Conservation (phyloP, 805 yeast genomes). For the Yarrowia hollandica region DNA sequence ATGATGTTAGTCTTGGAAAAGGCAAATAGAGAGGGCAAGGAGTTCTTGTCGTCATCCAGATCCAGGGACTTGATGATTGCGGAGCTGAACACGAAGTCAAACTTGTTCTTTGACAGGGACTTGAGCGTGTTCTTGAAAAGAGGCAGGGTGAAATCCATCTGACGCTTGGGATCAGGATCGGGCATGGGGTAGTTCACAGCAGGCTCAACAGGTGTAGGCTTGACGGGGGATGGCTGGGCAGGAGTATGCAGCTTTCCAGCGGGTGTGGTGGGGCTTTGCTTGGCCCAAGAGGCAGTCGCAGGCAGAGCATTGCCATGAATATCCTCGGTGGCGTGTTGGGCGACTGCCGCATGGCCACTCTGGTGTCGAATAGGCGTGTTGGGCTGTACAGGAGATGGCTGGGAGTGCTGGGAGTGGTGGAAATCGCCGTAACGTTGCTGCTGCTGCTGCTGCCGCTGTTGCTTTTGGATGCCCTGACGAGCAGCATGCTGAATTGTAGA, state of each 20-base stretch:
- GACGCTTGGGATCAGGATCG: slow-evolving; percentile 45
- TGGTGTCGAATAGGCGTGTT: slow-evolving; percentile 17
- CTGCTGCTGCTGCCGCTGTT: slow-evolving; percentile 27
- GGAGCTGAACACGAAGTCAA: slow-evolving; percentile 20
- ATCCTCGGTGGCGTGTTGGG: slow-evolving; percentile 31
- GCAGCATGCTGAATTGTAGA: slow-evolving; percentile 61
- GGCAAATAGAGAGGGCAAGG: slow-evolving; percentile 12
- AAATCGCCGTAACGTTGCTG: slow-evolving; percentile 22
- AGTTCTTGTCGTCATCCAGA: slow-evolving; percentile 1
- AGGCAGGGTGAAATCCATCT: slow-evolving; percentile 57
- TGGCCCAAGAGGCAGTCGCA: slow-evolving; percentile 70
- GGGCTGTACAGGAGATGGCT: slow-evolving; percentile 14
- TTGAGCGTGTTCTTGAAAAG: slow-evolving; percentile 43
- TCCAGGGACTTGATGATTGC: slow-evolving; percentile 15
- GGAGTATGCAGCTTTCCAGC: slow-evolving; percentile 37
- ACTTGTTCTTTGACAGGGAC: slow-evolving; percentile 27
- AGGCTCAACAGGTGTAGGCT: slow-evolving; percentile 21
- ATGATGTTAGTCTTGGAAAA: slow-evolving; percentile 23
- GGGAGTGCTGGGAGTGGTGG: slow-evolving; percentile 24
- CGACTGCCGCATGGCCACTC: slow-evolving; percentile 31
- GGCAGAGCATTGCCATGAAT: slow-evolving; percentile 57
- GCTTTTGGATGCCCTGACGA: slow-evolving; percentile 36
- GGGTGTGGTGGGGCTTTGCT: slow-evolving; percentile 37
- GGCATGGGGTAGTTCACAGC: slow-evolving; percentile 32
- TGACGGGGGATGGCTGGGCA: slow-evolving; percentile 32